These are phyloP conservation scores for Globisporangium emineosum DNA, from an alignment of 352 stramenopile species.

Conservation along the genomic window DNA sequence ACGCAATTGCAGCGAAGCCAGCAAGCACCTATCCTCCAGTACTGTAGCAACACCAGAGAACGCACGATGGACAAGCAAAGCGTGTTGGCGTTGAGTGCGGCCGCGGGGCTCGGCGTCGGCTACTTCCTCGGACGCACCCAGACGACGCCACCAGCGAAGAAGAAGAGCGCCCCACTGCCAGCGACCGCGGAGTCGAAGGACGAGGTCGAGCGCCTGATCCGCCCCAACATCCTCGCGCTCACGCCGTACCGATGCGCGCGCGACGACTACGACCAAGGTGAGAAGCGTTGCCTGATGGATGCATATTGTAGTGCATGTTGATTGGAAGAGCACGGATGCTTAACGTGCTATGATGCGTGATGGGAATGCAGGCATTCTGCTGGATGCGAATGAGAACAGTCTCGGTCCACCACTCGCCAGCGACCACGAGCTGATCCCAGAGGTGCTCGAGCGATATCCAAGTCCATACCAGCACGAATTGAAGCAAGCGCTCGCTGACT, in stretches of 20 bases:
- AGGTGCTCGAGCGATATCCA: constrained; percentile 93
- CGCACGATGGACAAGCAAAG: constrained; percentile 64
- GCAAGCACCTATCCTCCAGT: background rate
- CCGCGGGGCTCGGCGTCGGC: constrained; percentile 60
- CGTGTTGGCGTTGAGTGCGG: constrained; percentile 53
- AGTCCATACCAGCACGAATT: constrained; percentile 93
- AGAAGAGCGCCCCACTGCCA: background rate
- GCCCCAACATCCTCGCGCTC: constrained; percentile 96
- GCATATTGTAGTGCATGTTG: background rate
- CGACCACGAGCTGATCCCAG: constrained; percentile 61
- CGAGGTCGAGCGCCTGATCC: constrained; percentile 86
- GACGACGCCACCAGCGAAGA: background rate
- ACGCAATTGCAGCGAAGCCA: constrained; percentile 8
- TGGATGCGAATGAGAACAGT: constrained; percentile 99
- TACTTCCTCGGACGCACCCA: constrained; percentile 64
- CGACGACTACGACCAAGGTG: constrained; percentile 92
- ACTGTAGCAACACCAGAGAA: too few species aligned
- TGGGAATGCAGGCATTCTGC: constrained; percentile 80
- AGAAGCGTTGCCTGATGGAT: background rate
- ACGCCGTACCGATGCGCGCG: constrained; percentile 96
- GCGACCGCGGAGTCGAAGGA: constrained; percentile 26
- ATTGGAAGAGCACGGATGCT: background rate
- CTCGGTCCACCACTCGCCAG: constrained; percentile 87
- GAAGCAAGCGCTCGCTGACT: constrained; percentile 90
- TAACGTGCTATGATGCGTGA: background rate